Base-by-base conservation (phyloP, 345 rosid species). In the Populus ilicifolia region DNA sequence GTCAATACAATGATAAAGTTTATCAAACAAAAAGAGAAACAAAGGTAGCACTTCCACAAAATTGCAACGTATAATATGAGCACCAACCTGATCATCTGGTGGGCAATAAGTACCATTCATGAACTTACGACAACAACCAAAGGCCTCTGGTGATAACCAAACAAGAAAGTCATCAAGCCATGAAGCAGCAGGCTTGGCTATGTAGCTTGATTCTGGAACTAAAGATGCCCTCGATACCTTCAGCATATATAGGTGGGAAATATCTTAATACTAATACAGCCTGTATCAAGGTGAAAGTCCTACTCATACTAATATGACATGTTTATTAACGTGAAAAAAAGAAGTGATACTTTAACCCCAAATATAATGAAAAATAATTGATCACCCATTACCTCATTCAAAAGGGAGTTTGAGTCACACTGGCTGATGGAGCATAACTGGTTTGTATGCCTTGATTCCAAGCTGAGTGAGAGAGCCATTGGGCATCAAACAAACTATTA, bases 121-220 rank as follows among this genome's bases (percentile, higher is more conserved):
- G 79, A 92, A 93, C 81, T 93, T 93, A 44, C 99, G 89, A 69
- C 99, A 95, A 83, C 99, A 95, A 69, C 98, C 97, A 87, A 95
- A 95, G 66, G 99, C 99, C 89, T 95, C 99, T 0, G 99, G 99
- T 80, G 98, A 95, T 79, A 95, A 70, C 99, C 99, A 95, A 64
- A 93, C 94, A 46, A 95, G 96, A 85, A 92, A 93, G 86, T 95
- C 99, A 84, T 95, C 99, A 43, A 95, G 93, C 99, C 98, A 95
- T 36, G 99, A 93, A 77, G 99, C 99, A 80, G 99, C 98, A 82
- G 98, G 97, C 90, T 92, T 95, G 71, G 99, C 99, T 82, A 95
- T 89, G 83, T 91, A 90, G 88, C 98, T 96, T 83, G 91, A 87
- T 80, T 93, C 90, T 67, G 99, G 93, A 73, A 77, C 75, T 79